A percentile compares a stretch with the other conserved stretches of the same genome.
These are phyloP conservation scores for Tetrastigma voinierianum DNA, from an alignment of 164 flowering plant species.

Conservation along the genomic window DNA sequence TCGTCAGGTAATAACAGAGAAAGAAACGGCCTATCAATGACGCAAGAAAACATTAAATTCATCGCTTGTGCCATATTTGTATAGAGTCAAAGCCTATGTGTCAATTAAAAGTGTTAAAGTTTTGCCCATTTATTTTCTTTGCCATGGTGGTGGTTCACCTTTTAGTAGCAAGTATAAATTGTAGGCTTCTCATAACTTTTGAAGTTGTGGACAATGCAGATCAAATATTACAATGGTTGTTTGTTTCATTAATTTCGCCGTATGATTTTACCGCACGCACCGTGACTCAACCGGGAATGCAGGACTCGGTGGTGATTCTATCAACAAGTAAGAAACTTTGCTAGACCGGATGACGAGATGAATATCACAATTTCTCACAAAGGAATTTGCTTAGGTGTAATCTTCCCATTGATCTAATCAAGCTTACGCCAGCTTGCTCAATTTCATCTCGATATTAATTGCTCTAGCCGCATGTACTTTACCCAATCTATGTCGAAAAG, in stretches of 20 bases:
- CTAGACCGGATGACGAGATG: not conserved
- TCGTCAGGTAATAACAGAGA: too few species aligned
- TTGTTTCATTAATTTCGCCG: constrained; percentile 82
- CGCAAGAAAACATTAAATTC: too few species aligned
- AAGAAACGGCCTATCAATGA: too few species aligned
- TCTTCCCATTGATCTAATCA: not conserved
- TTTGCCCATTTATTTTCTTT: too few species aligned
- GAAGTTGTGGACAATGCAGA: constrained; percentile 37
- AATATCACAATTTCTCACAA: not conserved
- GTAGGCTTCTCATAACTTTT: not conserved
- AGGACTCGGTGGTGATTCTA: constrained; percentile 80
- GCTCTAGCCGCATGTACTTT: not conserved
- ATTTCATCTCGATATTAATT: not conserved
- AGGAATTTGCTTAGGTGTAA: not conserved
- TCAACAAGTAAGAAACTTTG: constrained; percentile 63
- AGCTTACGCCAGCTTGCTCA: not conserved
- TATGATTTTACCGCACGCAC: constrained; percentile 94
- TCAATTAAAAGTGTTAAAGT: too few species aligned
- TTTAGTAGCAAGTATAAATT: too few species aligned
- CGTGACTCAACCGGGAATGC: constrained; percentile 93
- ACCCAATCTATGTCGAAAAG: not conserved
- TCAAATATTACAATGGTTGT: constrained; percentile 93
- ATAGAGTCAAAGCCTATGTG: too few species aligned
- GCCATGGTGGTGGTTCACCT: too few species aligned
- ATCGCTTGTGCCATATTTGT: too few species aligned